Percentiles rank a stretch among this genome's conserved stretches.
phyloP scores from a whole-genome alignment of 2,329 filamentous ascomycete genomes.

The Daldinia sp. region DNA sequence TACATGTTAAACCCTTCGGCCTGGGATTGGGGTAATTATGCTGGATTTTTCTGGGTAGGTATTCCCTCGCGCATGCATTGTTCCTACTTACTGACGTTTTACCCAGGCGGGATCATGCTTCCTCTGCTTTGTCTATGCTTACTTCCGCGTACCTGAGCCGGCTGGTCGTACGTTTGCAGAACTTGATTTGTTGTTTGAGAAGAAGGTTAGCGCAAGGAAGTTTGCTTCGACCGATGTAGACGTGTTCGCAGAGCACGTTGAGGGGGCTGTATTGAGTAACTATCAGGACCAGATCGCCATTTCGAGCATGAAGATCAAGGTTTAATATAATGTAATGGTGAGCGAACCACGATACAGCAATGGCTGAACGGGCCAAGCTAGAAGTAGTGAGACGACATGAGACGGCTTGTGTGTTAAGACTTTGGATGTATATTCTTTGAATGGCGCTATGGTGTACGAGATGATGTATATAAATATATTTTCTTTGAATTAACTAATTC shows the following conservation, averaged over 20 bases:
- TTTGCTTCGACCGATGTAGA: constrained; percentile 72
- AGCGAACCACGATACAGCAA: neutral
- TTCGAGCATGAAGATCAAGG: constrained; percentile 47
- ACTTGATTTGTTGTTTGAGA: constrained; percentile 86
- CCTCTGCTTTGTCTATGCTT: constrained; percentile 83
- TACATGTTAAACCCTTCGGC: constrained; percentile 92
- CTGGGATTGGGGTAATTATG: constrained; percentile 90
- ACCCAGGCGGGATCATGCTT: constrained; percentile 78
- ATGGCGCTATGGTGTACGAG: constrained; percentile 7
- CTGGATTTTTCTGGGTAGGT: constrained; percentile 85
- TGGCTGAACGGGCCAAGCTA: constrained; percentile 1
- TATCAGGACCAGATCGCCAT: constrained; percentile 59
- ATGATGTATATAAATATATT: constrained; percentile 1
- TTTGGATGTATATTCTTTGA: neutral
- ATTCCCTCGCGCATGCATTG: neutral
- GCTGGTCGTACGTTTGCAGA: constrained; percentile 85
- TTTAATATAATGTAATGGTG: constrained; percentile 21
- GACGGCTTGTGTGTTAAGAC: constrained; percentile 14
- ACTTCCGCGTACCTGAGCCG: constrained; percentile 85
- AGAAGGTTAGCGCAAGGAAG: constrained; percentile 75
- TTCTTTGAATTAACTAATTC: constrained; percentile 2
- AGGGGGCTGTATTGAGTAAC: constrained; percentile 60
- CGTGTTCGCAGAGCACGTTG: constrained; percentile 66
- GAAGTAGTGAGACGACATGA: constrained; percentile 9
- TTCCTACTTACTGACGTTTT: constrained; percentile 14